These are phyloP conservation scores for Gossypium aridum DNA, from an alignment of 441 rosid genomes.

Conservation along the genomic window DNA sequence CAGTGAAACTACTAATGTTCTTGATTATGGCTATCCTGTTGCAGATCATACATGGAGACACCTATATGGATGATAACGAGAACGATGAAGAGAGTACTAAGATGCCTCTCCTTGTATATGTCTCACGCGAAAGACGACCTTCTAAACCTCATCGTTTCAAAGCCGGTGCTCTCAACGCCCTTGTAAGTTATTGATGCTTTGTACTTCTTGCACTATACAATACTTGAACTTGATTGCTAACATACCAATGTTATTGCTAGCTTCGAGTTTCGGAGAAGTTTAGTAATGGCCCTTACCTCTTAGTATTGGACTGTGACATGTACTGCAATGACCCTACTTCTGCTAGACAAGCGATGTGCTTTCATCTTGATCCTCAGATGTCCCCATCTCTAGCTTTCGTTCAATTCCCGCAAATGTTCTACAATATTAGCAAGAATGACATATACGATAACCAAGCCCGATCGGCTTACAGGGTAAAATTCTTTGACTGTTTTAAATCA, in stretches of 20 bases:
- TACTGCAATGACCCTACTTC: not conserved
- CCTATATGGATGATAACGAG: not conserved
- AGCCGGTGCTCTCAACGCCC: slow-evolving; percentile 23
- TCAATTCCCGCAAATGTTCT: slow-evolving; percentile 13
- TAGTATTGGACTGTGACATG: not conserved
- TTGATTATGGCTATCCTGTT: not conserved
- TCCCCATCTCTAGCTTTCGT: slow-evolving; percentile 20
- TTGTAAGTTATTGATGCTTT: not conserved
- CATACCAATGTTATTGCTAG: not conserved
- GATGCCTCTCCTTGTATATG: slow-evolving; percentile 18
- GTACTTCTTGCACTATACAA: not conserved
- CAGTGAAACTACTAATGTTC: too few species aligned
- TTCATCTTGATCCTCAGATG: not conserved
- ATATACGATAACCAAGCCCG: not conserved
- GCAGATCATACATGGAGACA: not conserved
- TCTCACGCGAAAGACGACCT: slow-evolving; percentile 29
- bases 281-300: not conserved
- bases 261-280: not conserved
- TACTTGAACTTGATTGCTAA: not conserved
- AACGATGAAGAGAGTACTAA: not conserved
- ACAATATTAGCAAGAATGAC: not conserved
- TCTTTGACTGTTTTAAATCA: not conserved
- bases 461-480: not conserved
- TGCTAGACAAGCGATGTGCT: not conserved
- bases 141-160: slow-evolving; percentile 20